Evolutionary conservation across 495 filamentous ascomycete species (phyloP).

Genomic region (Aspergillus cavernicola): DNA sequence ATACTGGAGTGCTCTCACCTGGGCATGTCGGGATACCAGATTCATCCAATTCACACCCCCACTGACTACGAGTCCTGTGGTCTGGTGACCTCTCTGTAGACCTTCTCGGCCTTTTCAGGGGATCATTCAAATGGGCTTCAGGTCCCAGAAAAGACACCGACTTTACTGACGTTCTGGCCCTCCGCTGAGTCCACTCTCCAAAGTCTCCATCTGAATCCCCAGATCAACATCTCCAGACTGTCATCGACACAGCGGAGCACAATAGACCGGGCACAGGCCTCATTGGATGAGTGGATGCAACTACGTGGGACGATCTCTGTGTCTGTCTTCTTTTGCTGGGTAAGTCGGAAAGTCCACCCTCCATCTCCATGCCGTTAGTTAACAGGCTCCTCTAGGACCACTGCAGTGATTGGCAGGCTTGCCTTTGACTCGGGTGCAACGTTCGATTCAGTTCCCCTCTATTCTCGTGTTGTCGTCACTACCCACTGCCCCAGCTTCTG

Average conservation of each 20-base stretch:
- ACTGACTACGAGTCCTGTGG: background rate
- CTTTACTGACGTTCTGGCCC: too few species aligned
- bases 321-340: slow-evolving; percentile 5
- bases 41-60: background rate
- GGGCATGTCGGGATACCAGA: background rate
- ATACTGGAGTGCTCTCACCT: background rate
- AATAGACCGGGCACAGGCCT: slow-evolving; percentile 9
- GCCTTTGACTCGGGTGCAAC: background rate
- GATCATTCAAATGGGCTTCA: background rate
- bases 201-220: background rate
- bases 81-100: slow-evolving; percentile 3
- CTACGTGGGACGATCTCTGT: slow-evolving; percentile 17
- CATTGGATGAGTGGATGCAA: slow-evolving; percentile 9
- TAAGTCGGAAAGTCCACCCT: slow-evolving; percentile 8
- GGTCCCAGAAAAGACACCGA: background rate
- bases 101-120: background rate
- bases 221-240: slow-evolving; percentile 9
- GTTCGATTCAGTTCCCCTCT: background rate
- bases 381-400: background rate
- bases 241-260: slow-evolving; percentile 8
- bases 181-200: background rate
- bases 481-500: background rate
- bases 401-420: slow-evolving; percentile 9
- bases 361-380: background rate
- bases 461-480: slow-evolving; percentile 4